Evolutionary conservation across 352 stramenopile genomes (phyloP).

Genomic region (Phytophthora fragariaefolia): DNA sequence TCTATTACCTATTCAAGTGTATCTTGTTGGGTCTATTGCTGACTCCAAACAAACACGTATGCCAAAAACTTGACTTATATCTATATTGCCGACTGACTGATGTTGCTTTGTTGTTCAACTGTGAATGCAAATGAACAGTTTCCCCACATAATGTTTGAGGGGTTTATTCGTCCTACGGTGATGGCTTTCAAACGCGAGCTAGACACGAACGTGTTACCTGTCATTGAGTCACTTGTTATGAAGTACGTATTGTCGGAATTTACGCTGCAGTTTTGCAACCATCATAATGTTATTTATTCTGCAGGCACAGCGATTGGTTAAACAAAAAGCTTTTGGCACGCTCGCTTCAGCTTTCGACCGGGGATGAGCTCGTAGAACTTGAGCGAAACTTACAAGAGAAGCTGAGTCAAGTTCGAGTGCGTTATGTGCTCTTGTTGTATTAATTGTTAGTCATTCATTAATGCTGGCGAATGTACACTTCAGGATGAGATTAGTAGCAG

Average conservation of each 20-base stretch:
- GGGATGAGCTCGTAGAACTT: conserved; percentile 51
- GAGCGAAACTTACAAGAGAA: conserved; percentile 62
- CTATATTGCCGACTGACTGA: no score
- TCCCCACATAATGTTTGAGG: conserved; percentile 66
- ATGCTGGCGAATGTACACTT: no score
- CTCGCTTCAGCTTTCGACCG: conserved; percentile 55
- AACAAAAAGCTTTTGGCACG: conserved; percentile 62
- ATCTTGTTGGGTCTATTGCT: conserved; percentile 60
- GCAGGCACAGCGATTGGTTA: conserved; percentile 71
- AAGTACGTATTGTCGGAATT: conserved; percentile 41
- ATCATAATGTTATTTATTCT: not conserved
- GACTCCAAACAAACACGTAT: conserved; percentile 64
- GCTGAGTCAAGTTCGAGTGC: conserved; percentile 55
- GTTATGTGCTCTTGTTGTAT: conserved; percentile 9
- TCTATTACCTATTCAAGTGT: conserved; percentile 84
- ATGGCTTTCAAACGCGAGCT: conserved; percentile 46
- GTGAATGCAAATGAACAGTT: no score
- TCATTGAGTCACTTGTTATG: conserved; percentile 61
- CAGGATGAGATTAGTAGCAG: conserved; percentile 32
- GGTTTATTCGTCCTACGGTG: conserved; percentile 62
- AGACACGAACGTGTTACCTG: conserved; percentile 53
- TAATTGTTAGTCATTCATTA: not conserved
- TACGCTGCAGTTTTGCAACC: not conserved
- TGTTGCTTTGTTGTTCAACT: no score
- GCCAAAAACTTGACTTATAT: not conserved